phyloP scores from a whole-genome alignment of 768 basidiomycete species.

The Podaxis rugospora region DNA sequence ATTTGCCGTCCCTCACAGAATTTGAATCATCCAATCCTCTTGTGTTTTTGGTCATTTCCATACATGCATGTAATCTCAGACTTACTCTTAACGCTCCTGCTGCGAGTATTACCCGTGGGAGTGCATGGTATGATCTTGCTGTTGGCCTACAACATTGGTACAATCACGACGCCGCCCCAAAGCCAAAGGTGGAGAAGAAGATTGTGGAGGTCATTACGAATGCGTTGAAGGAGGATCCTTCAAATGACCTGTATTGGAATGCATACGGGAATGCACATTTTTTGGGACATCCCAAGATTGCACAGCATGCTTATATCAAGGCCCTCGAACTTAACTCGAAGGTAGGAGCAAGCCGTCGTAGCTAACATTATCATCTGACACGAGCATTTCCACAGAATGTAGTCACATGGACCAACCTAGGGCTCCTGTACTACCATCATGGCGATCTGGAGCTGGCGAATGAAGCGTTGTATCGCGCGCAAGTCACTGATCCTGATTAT shows the following conservation, averaged over 20 bases:
- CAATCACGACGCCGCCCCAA: slow-evolving; percentile 18
- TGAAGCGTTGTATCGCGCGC: slow-evolving; percentile 82
- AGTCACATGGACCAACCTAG: slow-evolving; percentile 80
- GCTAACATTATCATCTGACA: slow-evolving; percentile 1
- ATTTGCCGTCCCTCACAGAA: background rate
- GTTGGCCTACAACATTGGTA: slow-evolving; percentile 53
- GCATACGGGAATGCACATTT: slow-evolving; percentile 76
- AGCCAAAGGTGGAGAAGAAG: slow-evolving; percentile 28
- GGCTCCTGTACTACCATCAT: slow-evolving; percentile 79
- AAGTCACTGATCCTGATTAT: slow-evolving; percentile 89
- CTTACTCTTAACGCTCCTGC: slow-evolving; percentile 52
- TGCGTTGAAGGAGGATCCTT: slow-evolving; percentile 70
- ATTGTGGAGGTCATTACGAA: slow-evolving; percentile 55
- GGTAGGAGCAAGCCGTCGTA: slow-evolving; percentile 25
- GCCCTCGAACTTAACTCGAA: slow-evolving; percentile 85
- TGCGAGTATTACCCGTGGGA: slow-evolving; percentile 39
- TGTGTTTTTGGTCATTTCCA: slow-evolving; percentile 41
- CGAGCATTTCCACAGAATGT: slow-evolving; percentile 46
- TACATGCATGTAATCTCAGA: slow-evolving; percentile 59
- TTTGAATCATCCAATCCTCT: background rate
- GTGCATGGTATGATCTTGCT: slow-evolving; percentile 74
- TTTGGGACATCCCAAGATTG: slow-evolving; percentile 57
- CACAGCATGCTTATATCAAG: slow-evolving; percentile 90
- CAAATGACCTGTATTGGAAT: slow-evolving; percentile 75
- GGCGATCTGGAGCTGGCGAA: slow-evolving; percentile 79